A percentile compares a stretch with the other conserved stretches of the same genome.
Evolutionary conservation across 2,329 filamentous ascomycete genomes (phyloP).

Genomic region (Penicillium carneum): DNA sequence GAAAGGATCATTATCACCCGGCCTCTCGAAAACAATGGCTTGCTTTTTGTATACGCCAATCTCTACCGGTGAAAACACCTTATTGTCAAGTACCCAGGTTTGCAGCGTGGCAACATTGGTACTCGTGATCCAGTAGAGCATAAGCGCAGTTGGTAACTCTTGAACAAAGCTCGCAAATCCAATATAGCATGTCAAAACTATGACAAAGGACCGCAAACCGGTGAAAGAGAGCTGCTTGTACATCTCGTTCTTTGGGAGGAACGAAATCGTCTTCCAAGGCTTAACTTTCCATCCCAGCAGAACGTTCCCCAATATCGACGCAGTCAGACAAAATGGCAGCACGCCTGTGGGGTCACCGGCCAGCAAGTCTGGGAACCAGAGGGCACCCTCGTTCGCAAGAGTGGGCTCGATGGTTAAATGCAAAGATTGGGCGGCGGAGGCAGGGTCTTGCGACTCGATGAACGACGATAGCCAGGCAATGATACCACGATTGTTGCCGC

Average conservation of each 20-base stretch:
- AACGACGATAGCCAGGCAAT: constrained; percentile 48
- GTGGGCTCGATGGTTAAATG: constrained; percentile 54
- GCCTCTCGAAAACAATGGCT: constrained; percentile 40
- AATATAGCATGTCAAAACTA: constrained; percentile 51
- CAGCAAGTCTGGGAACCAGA: constrained; percentile 68
- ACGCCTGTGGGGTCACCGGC: constrained; percentile 59
- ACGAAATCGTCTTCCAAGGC: constrained; percentile 32
- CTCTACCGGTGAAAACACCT: constrained; percentile 47
- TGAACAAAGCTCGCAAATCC: constrained; percentile 42
- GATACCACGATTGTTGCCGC: constrained; percentile 52
- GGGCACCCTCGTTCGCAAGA: constrained; percentile 63
- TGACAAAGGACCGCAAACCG: constrained; percentile 43
- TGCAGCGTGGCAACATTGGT: constrained; percentile 53
- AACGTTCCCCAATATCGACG: constrained; percentile 59
- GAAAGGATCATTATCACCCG: constrained; percentile 24
- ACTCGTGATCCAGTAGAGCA: constrained; percentile 61
- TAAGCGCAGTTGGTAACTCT: constrained; percentile 54
- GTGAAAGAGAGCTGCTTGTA: constrained; percentile 33
- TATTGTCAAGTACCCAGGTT: constrained; percentile 48
- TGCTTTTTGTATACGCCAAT: constrained; percentile 43
- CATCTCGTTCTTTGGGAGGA: constrained; percentile 41
- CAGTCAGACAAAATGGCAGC: constrained; percentile 59
- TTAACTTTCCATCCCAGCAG: constrained; percentile 40
- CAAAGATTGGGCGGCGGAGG: constrained; percentile 31
- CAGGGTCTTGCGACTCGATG: constrained; percentile 26